Conservation (phyloP, 2,329 filamentous ascomycete genomes). For the Phialophora macrospora region DNA sequence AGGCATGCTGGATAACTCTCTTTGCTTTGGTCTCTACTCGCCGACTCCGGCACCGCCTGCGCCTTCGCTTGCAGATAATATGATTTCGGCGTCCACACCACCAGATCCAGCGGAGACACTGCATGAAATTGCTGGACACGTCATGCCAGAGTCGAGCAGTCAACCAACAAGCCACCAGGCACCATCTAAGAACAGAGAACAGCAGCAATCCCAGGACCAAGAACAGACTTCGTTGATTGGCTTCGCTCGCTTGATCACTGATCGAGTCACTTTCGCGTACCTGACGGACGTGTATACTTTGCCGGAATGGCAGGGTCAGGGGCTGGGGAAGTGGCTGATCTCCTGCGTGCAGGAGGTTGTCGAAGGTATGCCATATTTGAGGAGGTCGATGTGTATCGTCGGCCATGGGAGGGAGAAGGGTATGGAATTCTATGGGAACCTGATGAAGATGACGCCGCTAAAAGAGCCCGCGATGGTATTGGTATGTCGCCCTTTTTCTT, state of each 20-base stretch:
- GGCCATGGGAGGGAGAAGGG: conserved; percentile 30
- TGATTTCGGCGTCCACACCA: conserved; percentile 10
- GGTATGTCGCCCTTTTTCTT: neutral
- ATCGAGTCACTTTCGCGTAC: conserved; percentile 71
- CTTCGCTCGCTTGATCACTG: conserved; percentile 69
- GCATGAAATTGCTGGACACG: conserved; percentile 25
- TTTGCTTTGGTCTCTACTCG: conserved; percentile 65
- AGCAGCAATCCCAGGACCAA: neutral
- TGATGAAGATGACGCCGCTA: conserved; percentile 22
- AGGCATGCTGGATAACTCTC: conserved; percentile 61
- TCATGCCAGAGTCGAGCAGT: conserved; percentile 6
- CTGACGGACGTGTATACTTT: conserved; percentile 71
- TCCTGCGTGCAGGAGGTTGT: conserved; percentile 63
- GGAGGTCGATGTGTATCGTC: conserved; percentile 63
- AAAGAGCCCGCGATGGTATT: neutral
- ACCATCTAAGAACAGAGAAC: conserved; percentile 36
- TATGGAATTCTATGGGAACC: conserved; percentile 15
- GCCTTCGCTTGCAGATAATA: conserved; percentile 10
- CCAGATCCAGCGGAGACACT: conserved; percentile 32
- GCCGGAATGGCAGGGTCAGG: conserved; percentile 63
- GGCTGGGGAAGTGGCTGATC: conserved; percentile 70
- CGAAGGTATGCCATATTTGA: conserved; percentile 62
- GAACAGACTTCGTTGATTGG: conserved; percentile 52
- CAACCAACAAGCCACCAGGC: conserved; percentile 21
- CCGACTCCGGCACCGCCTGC: conserved; percentile 23